Base-by-base conservation (phyloP, 1,284 basidiomycete species). In the Hortiboletus rubellus region DNA sequence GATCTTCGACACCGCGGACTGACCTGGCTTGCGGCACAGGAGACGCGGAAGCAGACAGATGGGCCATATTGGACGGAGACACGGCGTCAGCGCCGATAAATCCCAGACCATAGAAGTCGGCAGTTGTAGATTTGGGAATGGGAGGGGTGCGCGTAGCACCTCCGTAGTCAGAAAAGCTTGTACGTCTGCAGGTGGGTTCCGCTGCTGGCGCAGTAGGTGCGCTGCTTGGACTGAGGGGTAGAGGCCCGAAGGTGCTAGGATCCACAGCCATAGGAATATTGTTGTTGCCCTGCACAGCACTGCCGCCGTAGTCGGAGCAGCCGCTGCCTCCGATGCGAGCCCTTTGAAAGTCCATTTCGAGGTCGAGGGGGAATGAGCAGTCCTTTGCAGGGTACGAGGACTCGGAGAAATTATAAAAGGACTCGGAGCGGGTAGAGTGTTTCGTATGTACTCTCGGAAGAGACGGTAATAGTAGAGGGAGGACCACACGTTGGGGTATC, bases 361-460 rank as follows among this genome's bases (percentile, higher is more conserved):
- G 71, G 73, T 86, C 85, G 64, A 82, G 74, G 57, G 78, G 77
- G 72, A 81, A 81, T 54, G 78, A 82, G 65, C 79, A 82, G 67
- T 77, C 77, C 62, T 79, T 78, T 59, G 79, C 71, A 58, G 82
- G 74, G 66, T 82, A 80, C 7, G 79, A 75, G 40, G 79, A 78
- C 58, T 78, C 72, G 62, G 79, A 77, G 72, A 82, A 82, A 77
- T 83, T 86, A 78, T 84, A 84, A 75, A 84, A 79, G 58, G 85
- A 85, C 63, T 87, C 84, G 59, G 87, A 83, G 67, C 82, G 83
- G 65, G 80, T 79, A 43, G 85, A 88, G 46, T 83, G 71, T 83
- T 67, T 91, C 87, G 77, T 84, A 85, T 65, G 83, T 79, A 62
- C 86, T 89, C 72, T 91, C 89, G 58, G 87, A 87, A 37, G 87